Percentiles rank a stretch among this genome's conserved stretches.
Conservation (phyloP, 345 rosid species). For the Conringia planisiliqua region DNA sequence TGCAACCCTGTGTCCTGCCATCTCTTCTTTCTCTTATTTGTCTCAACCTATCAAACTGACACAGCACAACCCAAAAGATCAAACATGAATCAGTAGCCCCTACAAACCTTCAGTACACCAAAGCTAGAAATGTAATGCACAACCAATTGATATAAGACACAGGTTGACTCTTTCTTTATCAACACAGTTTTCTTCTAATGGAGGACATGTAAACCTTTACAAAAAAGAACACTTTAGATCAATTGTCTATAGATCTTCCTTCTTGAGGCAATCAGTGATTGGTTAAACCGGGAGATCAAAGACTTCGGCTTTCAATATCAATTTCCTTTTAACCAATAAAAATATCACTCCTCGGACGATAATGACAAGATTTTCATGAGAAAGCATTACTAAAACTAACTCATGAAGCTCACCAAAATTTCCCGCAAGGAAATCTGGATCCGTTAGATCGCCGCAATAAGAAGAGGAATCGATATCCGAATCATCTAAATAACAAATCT, state of each 20-base stretch:
- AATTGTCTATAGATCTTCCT: neutral
- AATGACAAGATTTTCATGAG: neutral
- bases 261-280: neutral
- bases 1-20: constrained; percentile 72
- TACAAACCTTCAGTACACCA: neutral
- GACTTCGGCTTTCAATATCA: neutral
- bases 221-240: neutral
- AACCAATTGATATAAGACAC: neutral
- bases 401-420: no score
- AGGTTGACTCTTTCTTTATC: neutral
- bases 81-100: neutral
- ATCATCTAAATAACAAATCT: neutral
- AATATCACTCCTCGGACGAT: neutral
- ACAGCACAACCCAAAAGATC: neutral
- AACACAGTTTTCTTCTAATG: neutral
- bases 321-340: neutral
- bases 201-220: neutral
- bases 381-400: no score
- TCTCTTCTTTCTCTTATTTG: constrained; percentile 23
- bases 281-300: neutral
- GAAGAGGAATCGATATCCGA: neutral
- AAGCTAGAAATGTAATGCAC: neutral
- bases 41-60: constrained; percentile 18
- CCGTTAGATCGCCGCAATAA: constrained; percentile 3
- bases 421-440: constrained; percentile 4